These are phyloP conservation scores for Paraleonurus japonicus DNA, from an alignment of 257 asterid species.

Conservation along the genomic window DNA sequence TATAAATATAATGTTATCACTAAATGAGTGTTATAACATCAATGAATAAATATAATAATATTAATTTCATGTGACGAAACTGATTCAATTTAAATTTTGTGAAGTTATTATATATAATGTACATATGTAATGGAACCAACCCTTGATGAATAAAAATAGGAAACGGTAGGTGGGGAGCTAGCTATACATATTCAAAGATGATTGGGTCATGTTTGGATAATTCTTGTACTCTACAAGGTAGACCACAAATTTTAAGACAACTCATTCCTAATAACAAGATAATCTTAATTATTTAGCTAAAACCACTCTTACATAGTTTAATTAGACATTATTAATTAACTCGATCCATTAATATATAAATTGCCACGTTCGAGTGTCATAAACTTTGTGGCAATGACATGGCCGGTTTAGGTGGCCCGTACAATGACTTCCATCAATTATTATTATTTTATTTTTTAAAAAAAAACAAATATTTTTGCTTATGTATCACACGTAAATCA, in stretches of 20 bases:
- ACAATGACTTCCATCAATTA: neutral
- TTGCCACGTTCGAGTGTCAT: slow-evolving; percentile 33
- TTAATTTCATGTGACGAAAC: no score
- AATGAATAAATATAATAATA: no score
- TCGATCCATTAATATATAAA: neutral
- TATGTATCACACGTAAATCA: neutral
- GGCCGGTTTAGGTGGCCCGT: slow-evolving; percentile 16
- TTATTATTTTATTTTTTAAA: neutral
- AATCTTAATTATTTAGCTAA: slow-evolving; percentile 31
- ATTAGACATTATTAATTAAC: neutral
- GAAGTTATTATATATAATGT: no score
- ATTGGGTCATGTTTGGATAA: slow-evolving; percentile 20
- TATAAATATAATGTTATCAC: no score
- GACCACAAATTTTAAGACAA: slow-evolving; percentile 24
- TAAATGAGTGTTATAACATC: no score
- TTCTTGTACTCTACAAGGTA: slow-evolving; percentile 22
- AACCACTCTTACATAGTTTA: slow-evolving; percentile 14
- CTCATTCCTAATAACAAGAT: slow-evolving; percentile 28
- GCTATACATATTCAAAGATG: slow-evolving; percentile 24
- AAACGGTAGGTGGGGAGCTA: slow-evolving; percentile 6
- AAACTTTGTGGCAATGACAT: slow-evolving; percentile 26
- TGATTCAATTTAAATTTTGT: no score
- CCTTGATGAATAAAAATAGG: neutral
- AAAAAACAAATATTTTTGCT: neutral
- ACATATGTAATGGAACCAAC: no score